phyloP scores from a whole-genome alignment of 805 yeast species.

The Candida coleopterorum region DNA sequence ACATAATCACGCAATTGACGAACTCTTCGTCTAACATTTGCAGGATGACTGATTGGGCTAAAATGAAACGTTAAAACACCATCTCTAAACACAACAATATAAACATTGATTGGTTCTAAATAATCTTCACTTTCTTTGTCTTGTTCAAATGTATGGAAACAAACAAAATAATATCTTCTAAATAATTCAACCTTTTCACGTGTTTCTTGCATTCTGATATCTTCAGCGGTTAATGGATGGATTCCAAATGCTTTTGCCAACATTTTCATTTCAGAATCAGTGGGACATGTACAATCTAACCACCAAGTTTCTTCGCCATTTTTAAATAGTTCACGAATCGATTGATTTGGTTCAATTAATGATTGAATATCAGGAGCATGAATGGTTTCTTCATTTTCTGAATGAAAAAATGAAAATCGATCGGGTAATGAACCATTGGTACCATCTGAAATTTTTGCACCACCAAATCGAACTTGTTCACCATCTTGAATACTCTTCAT shows the following conservation, averaged over 20 bases:
- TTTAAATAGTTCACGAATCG: slow-evolving; percentile 65
- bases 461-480: slow-evolving; percentile 39
- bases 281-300: slow-evolving; percentile 91
- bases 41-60: slow-evolving; percentile 54
- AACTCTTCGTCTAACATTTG: slow-evolving; percentile 76
- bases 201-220: slow-evolving; percentile 92
- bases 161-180: slow-evolving; percentile 85
- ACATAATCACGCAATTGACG: slow-evolving; percentile 75
- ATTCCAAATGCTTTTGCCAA: slow-evolving; percentile 91
- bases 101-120: slow-evolving; percentile 73
- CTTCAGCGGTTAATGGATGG: slow-evolving; percentile 97
- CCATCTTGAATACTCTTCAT: slow-evolving; percentile 8
- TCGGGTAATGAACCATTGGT: slow-evolving; percentile 44
- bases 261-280: slow-evolving; percentile 91
- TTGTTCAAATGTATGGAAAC: slow-evolving; percentile 94
- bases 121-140: slow-evolving; percentile 79
- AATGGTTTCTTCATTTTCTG: slow-evolving; percentile 79
- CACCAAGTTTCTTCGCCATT: slow-evolving; percentile 86
- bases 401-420: slow-evolving; percentile 76
- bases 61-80: slow-evolving; percentile 60
- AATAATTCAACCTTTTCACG: slow-evolving; percentile 96
- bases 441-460: slow-evolving; percentile 28
- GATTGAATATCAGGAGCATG: slow-evolving; percentile 88
- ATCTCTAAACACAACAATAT: slow-evolving; percentile 57
- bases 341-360: slow-evolving; percentile 58